Percentiles rank a stretch among this genome's conserved stretches.
These are phyloP conservation scores for Pyracantha coccinea DNA, from an alignment of 331 rosid species.

Conservation along the genomic window DNA sequence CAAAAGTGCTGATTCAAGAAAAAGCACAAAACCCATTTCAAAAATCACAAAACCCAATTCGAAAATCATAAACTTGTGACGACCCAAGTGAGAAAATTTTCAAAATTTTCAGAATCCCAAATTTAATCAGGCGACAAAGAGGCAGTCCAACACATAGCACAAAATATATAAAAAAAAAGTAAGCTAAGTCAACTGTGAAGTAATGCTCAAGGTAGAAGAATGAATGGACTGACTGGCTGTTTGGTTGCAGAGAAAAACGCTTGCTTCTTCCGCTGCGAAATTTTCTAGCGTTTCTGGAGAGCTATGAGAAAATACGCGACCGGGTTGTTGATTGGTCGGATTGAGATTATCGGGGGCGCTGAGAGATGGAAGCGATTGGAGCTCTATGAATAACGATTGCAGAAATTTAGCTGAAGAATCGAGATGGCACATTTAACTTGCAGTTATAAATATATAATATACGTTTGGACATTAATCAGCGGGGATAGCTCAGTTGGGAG, in stretches of 20 bases:
- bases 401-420: neutral
- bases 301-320: neutral
- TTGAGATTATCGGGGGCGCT: neutral
- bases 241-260: neutral
- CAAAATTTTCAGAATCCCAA: neutral
- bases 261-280: neutral
- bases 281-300: neutral
- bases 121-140: neutral
- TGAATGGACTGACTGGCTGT: neutral
- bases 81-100: neutral
- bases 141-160: neutral
- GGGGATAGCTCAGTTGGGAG: conserved; percentile 15
- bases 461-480: rapidly evolving
- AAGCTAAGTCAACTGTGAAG: neutral
- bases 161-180: neutral
- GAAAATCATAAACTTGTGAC: neutral
- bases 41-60: neutral
- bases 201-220: neutral
- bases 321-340: neutral
- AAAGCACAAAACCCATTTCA: neutral
- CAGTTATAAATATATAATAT: too few relatives aligned
- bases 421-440: too few relatives aligned
- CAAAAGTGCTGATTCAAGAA: conserved; percentile 3
- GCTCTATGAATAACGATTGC: neutral
- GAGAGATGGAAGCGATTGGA: neutral